A percentile compares a stretch with the other conserved stretches of the same genome.
Conservation (phyloP, 73 alveolate species). For the Paramecium tetraurelia region DNA sequence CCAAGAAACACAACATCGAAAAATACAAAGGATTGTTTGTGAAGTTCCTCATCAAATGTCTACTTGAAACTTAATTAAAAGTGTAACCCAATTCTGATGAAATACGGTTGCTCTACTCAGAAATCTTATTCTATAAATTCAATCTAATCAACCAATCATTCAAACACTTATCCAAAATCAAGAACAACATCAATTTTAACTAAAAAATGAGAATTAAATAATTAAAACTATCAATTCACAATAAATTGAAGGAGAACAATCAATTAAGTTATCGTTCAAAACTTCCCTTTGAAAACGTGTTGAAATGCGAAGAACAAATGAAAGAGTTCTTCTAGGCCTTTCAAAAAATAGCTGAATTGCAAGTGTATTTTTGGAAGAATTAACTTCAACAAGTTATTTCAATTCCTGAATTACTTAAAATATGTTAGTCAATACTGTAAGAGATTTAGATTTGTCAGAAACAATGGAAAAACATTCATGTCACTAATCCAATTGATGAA, state of each 20-base stretch:
- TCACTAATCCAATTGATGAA: not conserved
- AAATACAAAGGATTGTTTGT: not conserved
- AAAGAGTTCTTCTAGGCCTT: not conserved
- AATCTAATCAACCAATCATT: not conserved
- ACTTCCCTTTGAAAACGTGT: not conserved
- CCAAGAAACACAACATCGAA: not conserved
- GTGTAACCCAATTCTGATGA: not conserved
- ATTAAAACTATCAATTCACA: not conserved
- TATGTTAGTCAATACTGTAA: not conserved
- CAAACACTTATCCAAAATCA: not conserved
- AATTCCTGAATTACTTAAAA: not conserved
- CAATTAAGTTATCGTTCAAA: not conserved
- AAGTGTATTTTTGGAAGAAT: not conserved
- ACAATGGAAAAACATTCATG: not conserved
- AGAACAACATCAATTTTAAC: not conserved
- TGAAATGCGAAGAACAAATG: not conserved
- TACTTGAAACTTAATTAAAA: not conserved
- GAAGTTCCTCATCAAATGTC: not conserved
- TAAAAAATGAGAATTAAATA: not conserved
- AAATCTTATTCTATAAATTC: not conserved
- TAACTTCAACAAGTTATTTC: not conserved
- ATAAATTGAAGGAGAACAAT: not conserved
- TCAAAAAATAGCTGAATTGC: not conserved
- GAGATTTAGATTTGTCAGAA: not conserved
- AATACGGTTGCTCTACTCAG: not conserved